phyloP scores from a whole-genome alignment of 2,329 filamentous ascomycete species.

The Penicillium occitanis region DNA sequence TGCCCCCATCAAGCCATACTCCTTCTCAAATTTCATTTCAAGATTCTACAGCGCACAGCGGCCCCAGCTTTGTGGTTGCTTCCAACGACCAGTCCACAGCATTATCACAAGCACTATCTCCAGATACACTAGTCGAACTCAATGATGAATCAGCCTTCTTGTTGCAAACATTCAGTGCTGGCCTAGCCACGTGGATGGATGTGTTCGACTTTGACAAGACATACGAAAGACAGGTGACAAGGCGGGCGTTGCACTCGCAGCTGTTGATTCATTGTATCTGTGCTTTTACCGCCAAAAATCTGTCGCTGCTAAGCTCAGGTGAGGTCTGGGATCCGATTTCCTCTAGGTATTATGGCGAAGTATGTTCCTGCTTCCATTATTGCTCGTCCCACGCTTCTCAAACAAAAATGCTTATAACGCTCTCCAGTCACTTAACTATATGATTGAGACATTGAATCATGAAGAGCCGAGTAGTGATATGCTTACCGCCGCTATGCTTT shows the following conservation, averaged over 20 bases:
- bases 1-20: neutral
- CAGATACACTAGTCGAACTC: neutral
- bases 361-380: neutral
- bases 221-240: neutral
- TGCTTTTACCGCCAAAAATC: neutral
- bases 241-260: neutral
- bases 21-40: neutral
- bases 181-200: neutral
- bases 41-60: neutral
- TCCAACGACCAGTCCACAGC: neutral
- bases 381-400: neutral
- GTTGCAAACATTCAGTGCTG: neutral
- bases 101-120: neutral
- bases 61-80: neutral
- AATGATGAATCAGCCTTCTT: neutral
- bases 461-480: neutral
- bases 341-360: neutral
- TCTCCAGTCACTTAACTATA: neutral
- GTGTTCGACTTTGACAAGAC: neutral
- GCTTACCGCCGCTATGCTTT: neutral
- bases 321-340: neutral
- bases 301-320: neutral
- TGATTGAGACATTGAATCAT: neutral
- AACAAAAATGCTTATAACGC: neutral
- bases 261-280: neutral